Conservation (phyloP, 2,329 filamentous ascomycete genomes). For the Nothophoma quercina region DNA sequence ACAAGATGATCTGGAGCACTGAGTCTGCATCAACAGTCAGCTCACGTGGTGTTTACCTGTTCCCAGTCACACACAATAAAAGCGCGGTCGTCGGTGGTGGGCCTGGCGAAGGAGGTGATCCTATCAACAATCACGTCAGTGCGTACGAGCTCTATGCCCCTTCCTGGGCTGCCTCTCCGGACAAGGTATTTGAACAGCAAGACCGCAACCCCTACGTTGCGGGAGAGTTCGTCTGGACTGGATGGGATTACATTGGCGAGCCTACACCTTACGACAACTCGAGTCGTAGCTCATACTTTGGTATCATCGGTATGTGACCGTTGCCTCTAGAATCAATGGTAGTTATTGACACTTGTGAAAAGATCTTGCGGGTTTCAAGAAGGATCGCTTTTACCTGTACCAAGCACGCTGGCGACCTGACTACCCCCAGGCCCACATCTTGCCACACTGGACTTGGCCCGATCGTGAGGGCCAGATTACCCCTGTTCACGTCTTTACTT, state of each 20-base stretch:
- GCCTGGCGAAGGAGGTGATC: conserved; percentile 47
- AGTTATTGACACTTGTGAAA: neutral
- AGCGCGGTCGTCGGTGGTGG: conserved; percentile 50
- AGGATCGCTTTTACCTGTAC: conserved; percentile 64
- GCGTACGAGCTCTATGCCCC: conserved; percentile 62
- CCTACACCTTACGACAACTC: conserved; percentile 58
- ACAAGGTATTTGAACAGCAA: conserved; percentile 62
- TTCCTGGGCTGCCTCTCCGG: conserved; percentile 58
- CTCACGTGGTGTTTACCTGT: conserved; percentile 61
- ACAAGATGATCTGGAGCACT: conserved; percentile 53
- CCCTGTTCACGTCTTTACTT: conserved; percentile 63
- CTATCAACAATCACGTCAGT: conserved; percentile 51
- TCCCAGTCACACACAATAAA: conserved; percentile 56
- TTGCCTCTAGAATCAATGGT: too few species aligned
- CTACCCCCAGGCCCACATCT: conserved; percentile 58
- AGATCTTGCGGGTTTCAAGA: conserved; percentile 64
- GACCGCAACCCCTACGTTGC: conserved; percentile 60
- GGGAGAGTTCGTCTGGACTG: conserved; percentile 63
- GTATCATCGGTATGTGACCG: conserved; percentile 54
- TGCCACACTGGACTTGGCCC: conserved; percentile 66
- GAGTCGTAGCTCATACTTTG: conserved; percentile 61
- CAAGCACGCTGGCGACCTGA: conserved; percentile 62
- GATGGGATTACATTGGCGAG: conserved; percentile 61
- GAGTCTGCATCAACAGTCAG: conserved; percentile 54
- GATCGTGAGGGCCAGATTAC: conserved; percentile 57